These are phyloP conservation scores for Cladosporium sp. DNA, from an alignment of 2,329 filamentous ascomycete species.

Conservation along the genomic window DNA sequence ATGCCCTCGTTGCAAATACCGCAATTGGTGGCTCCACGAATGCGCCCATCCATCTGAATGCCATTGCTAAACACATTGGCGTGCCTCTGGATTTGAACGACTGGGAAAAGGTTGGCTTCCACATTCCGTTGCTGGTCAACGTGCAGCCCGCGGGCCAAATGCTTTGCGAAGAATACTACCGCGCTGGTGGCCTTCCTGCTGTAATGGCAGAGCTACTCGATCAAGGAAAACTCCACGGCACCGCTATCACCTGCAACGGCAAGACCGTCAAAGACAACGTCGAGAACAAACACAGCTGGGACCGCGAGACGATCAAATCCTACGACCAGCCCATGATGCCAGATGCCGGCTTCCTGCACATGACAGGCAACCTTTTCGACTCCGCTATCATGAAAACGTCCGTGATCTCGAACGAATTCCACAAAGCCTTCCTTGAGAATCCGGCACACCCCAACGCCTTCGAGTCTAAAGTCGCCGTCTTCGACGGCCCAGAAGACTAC, in stretches of 20 bases:
- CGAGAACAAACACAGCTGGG: conserved; percentile 45
- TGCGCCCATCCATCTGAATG: conserved; percentile 53
- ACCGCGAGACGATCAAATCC: conserved; percentile 44
- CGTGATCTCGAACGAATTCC: conserved; percentile 26
- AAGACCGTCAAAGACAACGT: conserved; percentile 43
- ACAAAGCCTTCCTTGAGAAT: conserved; percentile 25
- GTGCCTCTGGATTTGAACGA: conserved; percentile 49
- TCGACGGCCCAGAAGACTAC: conserved; percentile 31
- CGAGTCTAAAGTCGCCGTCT: conserved; percentile 26
- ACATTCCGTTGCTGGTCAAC: conserved; percentile 50
- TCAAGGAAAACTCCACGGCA: conserved; percentile 43
- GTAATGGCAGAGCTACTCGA: conserved; percentile 52
- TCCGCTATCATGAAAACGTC: conserved; percentile 30
- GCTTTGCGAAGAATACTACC: conserved; percentile 52
- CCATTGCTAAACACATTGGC: conserved; percentile 52
- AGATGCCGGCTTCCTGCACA: conserved; percentile 46
- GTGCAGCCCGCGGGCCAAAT: conserved; percentile 53
- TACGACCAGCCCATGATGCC: conserved; percentile 45
- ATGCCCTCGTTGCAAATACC: conserved; percentile 52
- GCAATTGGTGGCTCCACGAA: conserved; percentile 56
- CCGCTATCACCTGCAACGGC: conserved; percentile 46
- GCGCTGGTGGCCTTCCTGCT: conserved; percentile 50
- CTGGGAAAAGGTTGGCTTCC: conserved; percentile 50
- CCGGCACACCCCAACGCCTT: conserved; percentile 26
- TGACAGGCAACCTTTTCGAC: conserved; percentile 29